Evolutionary conservation across 116 monocot genomes (phyloP), one percentile per base, ranked within the genome.

Genomic region (Phalaenopsis hybrid): DNA sequence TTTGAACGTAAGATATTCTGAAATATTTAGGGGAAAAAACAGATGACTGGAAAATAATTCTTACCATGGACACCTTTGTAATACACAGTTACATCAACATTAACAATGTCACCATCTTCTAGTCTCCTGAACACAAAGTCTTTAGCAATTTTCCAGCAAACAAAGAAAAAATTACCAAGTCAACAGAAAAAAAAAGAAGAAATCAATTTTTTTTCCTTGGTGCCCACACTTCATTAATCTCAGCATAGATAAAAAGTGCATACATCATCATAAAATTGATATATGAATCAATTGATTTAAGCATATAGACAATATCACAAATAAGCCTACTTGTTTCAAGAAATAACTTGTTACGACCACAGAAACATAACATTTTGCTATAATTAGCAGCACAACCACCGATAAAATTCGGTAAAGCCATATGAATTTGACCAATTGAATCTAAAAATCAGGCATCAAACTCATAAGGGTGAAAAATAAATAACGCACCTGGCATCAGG

Each of bases 31-130:
- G 41, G 41, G 41, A 41, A 41, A 1, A 41, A 44, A 2, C 57
- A 57, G 34, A 31, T 43, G 52, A 34, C 16, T 52, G 21, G 5
- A 69, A 28, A 72, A 41, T 10, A n/a, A 52, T 77, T 76, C 85
- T 88, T 86, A 98, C 98, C 98, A 88, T 98, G 98, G 50, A 95
- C 88, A 75, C 95, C 95, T 80, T 98, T 95, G 83, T 95, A 95
- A 73, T 87, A 93, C 58, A 98, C 92, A 44, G 98, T 92, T 55
- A 98, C 87, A 87, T 98, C 98, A 89, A 98, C 92, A 88, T 98
- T 98, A 79, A 98, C 93, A 87, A 98, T 98, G 84, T 98, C 98
- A 68, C 98, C 98, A 80, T 98, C 95, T 83, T 95, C 98, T 45
- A 98, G 86, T 86, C 75, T 89, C 89, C 98, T 98, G 92, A 77